Evolutionary conservation across 768 basidiomycete genomes (phyloP), one percentile per base, ranked within the genome.

Genomic region (Termitomyces sp.): DNA sequence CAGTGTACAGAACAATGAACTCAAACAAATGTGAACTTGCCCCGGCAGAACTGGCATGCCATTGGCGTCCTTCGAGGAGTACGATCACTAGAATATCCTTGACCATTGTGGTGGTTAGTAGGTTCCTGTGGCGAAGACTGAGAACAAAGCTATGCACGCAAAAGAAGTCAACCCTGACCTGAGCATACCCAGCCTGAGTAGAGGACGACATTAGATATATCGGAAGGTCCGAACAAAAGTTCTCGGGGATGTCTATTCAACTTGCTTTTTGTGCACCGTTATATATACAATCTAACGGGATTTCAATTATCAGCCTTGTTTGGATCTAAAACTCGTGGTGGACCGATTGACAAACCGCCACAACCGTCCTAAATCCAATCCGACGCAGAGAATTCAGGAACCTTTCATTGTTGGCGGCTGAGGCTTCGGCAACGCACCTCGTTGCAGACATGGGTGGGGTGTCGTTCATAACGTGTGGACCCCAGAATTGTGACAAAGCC

Each of bases 31-130:
- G 29, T 56, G 10, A 49, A 54, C 73, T 59, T 65, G 86, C 88
- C 85, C 71, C 89, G 77, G 70, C 89, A 91, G 68, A 90, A 91
- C 58, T 82, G 80, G 68, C 89, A 91, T 7, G 89, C 89, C 86
- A 91, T 88, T 0, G 85, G 81, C 0, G 83, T 87, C 57, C 87
- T 68, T 68, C 71, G 75, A 12, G 77, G 77, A 29, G 68, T 69
- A 52, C 71, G 65, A 34, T 67, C 58, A 8, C 40, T 52, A 31
- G 40, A 20, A 20, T 34, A 43, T 20, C 37, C n/a, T 50, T 68
- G 64, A 29, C 46, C 52, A 31, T 51, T 60, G 42, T 45, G 52
- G n/a, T 43, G 40, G 25, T 45, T 11, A 15, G 58, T 45, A 25
- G 56, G 37, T 25, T 38, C 36, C 62, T 66, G 49, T 37, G 14